Conservation (phyloP, 2,329 filamentous ascomycete genomes). For the Hyphodiscus sp. region DNA sequence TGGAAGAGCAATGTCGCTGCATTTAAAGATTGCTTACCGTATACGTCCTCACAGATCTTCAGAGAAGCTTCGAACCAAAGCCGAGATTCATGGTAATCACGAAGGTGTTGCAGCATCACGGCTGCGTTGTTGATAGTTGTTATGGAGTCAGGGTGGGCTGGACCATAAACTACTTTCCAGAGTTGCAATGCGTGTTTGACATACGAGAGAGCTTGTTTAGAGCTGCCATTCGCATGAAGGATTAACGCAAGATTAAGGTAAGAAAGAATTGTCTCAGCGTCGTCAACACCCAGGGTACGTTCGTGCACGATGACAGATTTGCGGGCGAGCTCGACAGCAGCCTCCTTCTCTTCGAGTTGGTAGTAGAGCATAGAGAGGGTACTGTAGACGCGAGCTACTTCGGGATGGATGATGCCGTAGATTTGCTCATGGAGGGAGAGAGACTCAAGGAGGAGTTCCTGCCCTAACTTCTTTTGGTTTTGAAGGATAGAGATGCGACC, state of each 20-base stretch:
- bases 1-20: constrained; percentile 95
- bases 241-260: constrained; percentile 96
- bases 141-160: constrained; percentile 92
- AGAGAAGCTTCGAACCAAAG: constrained; percentile 96
- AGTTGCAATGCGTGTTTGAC: constrained; percentile 88
- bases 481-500: constrained; percentile 95
- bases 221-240: constrained; percentile 87
- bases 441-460: constrained; percentile 93
- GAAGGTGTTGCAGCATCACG: constrained; percentile 95
- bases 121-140: constrained; percentile 98
- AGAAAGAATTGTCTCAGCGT: constrained; percentile 85
- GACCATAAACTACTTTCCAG: constrained; percentile 95
- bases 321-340: constrained; percentile 87
- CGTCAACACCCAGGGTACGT: constrained; percentile 88
- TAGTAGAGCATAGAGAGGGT: constrained; percentile 94
- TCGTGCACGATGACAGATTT: constrained; percentile 97
- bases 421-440: constrained; percentile 97
- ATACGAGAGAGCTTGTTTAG: constrained; percentile 77
- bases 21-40: constrained; percentile 84
- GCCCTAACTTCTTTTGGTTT: constrained; percentile 89
- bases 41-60: constrained; percentile 80
- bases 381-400: constrained; percentile 93
- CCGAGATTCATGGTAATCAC: constrained; percentile 89
- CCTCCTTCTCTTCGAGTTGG: constrained; percentile 94
- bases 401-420: constrained; percentile 93